These are phyloP conservation scores for Aspergillus neoniger DNA, from an alignment of 2,329 filamentous ascomycete genomes.

Conservation along the genomic window DNA sequence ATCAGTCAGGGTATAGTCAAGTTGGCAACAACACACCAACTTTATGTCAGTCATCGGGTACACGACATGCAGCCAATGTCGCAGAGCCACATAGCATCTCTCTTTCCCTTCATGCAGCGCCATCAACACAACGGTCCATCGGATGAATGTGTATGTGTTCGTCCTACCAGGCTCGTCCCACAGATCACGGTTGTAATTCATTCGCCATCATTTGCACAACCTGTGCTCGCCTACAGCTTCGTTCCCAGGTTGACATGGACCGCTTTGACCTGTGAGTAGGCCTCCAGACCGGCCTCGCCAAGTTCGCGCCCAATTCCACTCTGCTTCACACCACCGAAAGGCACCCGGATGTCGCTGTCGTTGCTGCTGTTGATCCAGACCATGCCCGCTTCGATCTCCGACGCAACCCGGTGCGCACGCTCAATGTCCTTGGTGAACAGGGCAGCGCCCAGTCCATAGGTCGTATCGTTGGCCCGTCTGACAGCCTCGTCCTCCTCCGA, in stretches of 20 bases:
- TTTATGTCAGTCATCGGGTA: neutral
- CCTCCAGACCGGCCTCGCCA: constrained; percentile 61
- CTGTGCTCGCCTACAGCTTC: constrained; percentile 32
- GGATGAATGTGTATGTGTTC: neutral
- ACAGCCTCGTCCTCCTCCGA: constrained; percentile 62
- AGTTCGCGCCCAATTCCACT: constrained; percentile 63
- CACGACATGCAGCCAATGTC: neutral
- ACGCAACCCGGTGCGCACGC: constrained; percentile 58
- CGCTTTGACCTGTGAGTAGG: constrained; percentile 63
- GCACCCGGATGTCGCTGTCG: constrained; percentile 51
- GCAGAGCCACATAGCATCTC: neutral
- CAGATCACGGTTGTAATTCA: neutral
- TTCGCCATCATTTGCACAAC: neutral
- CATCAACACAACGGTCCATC: neutral
- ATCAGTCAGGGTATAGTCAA: no score
- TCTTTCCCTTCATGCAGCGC: neutral
- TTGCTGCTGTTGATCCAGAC: constrained; percentile 68
- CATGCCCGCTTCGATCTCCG: constrained; percentile 66
- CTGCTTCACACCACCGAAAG: constrained; percentile 66
- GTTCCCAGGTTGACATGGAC: constrained; percentile 50
- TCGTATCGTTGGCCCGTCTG: constrained; percentile 58
- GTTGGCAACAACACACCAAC: no score
- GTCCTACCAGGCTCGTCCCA: constrained; percentile 1
- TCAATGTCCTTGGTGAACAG: constrained; percentile 58
- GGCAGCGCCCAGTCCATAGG: constrained; percentile 39